Base-by-base conservation (phyloP, 805 yeast species). In the Yamadazyma philogaea region DNA sequence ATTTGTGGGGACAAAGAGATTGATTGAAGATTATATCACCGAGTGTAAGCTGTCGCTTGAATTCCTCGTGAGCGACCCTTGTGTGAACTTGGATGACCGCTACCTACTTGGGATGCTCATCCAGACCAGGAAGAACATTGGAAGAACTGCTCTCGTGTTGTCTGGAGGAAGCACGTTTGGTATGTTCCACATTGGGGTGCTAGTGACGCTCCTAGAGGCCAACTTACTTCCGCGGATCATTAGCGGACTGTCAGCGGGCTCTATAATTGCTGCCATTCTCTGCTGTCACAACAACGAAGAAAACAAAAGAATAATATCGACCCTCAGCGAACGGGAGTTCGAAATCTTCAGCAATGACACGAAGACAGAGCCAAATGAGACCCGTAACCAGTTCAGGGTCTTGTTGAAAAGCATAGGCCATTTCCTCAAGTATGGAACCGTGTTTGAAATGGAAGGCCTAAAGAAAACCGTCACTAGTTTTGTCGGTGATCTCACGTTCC, bases 111-210 rank as follows among this genome's bases (percentile, higher is more conserved):
- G 86, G 1, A 86, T 87, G 76, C 68, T 91, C 26, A 78, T 85
- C 30, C 96, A 91, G 57, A 87, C 97, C 0, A 73, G 96, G 46
- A 86, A 86, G 60, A 88, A 90, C 54, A 87, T 87, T 39, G 99
- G 99, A 0, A 74, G 96, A 42, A 90, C 98, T 0, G 99, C 98
- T 0, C 68, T 93, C 20, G 88, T 95, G n/a, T 73, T 93, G 41
- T 84, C 95, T 37, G 99, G 99, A 1, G 99, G 99, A 1, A 89
- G 96, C 2, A 86, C 96, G 4, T 86, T 91, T 66, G 99, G 98
- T 0, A 65, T 91, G 39, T 81, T 90, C 47, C 98, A 91, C 51
- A 85, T 89, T 44, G 99, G 99, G 1, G 96, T 93, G 0, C 66
- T 91, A 35, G 80, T 87, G 4, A 85, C 93, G 2, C 70, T 93